Base-by-base conservation (phyloP, 306 rosid species). In the Dryas alaskensis region DNA sequence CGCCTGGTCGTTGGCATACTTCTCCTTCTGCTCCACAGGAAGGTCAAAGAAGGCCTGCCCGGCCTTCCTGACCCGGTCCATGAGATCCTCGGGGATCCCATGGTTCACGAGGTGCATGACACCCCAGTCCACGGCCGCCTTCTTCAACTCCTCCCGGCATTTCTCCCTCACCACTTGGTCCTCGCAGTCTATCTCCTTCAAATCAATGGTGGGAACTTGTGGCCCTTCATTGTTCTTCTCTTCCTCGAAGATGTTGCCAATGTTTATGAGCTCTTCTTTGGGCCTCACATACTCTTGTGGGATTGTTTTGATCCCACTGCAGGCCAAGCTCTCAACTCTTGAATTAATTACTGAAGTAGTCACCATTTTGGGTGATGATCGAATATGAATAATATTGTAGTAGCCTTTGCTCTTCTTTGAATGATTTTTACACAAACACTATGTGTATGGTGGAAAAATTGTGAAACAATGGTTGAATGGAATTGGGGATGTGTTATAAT, bases 101-200 rank as follows among this genome's bases (percentile, higher is more conserved):
- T 92, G 98, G 85, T 92, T 92, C 16, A 90, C 88, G 6, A 92
- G 66, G 61, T 88, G 76, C 98, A 92, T 88, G 25, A 92, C 98
- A 4, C 98, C 98, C 98, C 98, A 92, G 2, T 89, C 96, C 44
- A 49, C 6, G 4, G 98, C 98, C 0, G 92, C 98, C 57, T 75
- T 87, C 83, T 80, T 85, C 52, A 92, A 54, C 50, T 76, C 81
- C 73, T 85, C 90, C 5, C 83, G 40, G 70, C 98, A 89, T 49
- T 69, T 81, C 0, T 52, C 72, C 52, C 90, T n/a, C 45, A 84
- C 88, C 0, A 40, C 46, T 57, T 75, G 80, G n/a, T 90, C 89
- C 0, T 76, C 70, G 0, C 88, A 89, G 1, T 85, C 83, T 7
- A 92, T 82, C 25, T 84, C 85, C 54, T 63, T 85, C 73, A 92